phyloP scores from a whole-genome alignment of 1,284 basidiomycete genomes.

The Puccinia horiana region DNA sequence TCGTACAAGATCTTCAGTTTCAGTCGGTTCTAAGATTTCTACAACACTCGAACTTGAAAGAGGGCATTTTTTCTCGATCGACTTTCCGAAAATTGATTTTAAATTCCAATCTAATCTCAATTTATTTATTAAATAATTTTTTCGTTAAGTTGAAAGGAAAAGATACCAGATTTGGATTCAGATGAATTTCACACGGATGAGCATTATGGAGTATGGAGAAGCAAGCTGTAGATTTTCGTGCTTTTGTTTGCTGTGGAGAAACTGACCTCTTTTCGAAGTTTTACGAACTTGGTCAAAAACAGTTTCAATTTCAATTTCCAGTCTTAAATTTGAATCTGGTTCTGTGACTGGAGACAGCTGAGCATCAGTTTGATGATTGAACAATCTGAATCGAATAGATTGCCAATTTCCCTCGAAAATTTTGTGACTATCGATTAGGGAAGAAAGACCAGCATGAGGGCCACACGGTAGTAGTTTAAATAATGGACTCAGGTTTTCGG shows the following conservation, averaged over 20 bases:
- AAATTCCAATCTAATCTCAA: constrained; percentile 73
- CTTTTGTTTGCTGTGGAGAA: not conserved
- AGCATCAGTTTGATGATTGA: not conserved
- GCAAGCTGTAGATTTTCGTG: not conserved
- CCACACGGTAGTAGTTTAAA: constrained; percentile 92
- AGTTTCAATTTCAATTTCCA: constrained; percentile 40
- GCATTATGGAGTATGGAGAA: constrained; percentile 72
- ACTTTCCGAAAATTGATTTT: constrained; percentile 70
- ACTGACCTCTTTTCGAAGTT: constrained; percentile 28
- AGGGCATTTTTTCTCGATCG: constrained; percentile 64
- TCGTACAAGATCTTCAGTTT: not conserved
- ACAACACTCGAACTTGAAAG: constrained; percentile 67
- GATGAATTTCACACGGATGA: constrained; percentile 57
- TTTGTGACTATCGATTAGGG: constrained; percentile 78
- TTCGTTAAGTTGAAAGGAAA: too few species aligned
- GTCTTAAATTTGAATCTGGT: not conserved
- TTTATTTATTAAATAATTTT: not conserved
- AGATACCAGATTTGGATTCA: not conserved
- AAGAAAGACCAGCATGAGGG: constrained; percentile 81
- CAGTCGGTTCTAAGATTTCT: constrained; percentile 58
- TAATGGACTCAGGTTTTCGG: constrained; percentile 94
- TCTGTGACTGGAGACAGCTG: not conserved
- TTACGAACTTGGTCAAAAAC: constrained; percentile 35
- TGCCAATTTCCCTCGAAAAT: constrained; percentile 87
- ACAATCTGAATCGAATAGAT: constrained; percentile 71